Conservation (phyloP, 225 moss, liverwort and hornwort genomes). For the Neckera pumila region DNA sequence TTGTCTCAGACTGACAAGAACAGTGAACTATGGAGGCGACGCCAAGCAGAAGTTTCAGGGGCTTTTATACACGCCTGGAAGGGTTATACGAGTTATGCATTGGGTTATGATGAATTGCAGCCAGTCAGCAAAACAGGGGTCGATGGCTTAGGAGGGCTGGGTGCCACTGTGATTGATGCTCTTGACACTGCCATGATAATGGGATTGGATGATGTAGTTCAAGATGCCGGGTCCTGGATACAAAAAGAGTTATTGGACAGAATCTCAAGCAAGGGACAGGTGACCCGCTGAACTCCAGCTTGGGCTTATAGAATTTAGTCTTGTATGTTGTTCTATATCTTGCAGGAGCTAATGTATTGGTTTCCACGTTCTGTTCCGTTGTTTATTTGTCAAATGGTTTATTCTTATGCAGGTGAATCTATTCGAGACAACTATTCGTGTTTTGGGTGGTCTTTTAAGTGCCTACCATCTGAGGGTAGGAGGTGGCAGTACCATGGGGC, state of each 20-base stretch:
- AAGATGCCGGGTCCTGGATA: slow-evolving; percentile 84
- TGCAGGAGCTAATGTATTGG: neutral
- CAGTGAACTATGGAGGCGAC: slow-evolving; percentile 47
- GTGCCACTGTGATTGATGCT: slow-evolving; percentile 91
- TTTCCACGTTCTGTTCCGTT: neutral
- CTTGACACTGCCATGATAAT: slow-evolving; percentile 97
- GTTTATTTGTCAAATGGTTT: neutral
- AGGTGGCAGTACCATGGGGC: slow-evolving; percentile 25
- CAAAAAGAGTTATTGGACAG: slow-evolving; percentile 49
- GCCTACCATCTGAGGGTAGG: slow-evolving; percentile 67
- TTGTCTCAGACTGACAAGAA: slow-evolving; percentile 33
- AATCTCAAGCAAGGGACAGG: slow-evolving; percentile 67
- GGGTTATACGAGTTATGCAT: slow-evolving; percentile 67
- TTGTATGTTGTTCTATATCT: neutral
- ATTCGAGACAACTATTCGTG: slow-evolving; percentile 94
- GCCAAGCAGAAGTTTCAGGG: slow-evolving; percentile 55
- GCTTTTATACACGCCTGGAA: slow-evolving; percentile 93
- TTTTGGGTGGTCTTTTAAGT: slow-evolving; percentile 86
- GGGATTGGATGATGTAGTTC: slow-evolving; percentile 72
- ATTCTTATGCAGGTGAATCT: slow-evolving; percentile 58
- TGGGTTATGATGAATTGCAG: slow-evolving; percentile 77
- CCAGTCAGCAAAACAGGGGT: slow-evolving; percentile 44
- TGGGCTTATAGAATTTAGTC: neutral
- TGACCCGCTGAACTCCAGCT: neutral
- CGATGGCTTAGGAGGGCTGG: slow-evolving; percentile 87